Conservation (phyloP, 2,329 filamentous ascomycete genomes). For the Fusarium acutatum region DNA sequence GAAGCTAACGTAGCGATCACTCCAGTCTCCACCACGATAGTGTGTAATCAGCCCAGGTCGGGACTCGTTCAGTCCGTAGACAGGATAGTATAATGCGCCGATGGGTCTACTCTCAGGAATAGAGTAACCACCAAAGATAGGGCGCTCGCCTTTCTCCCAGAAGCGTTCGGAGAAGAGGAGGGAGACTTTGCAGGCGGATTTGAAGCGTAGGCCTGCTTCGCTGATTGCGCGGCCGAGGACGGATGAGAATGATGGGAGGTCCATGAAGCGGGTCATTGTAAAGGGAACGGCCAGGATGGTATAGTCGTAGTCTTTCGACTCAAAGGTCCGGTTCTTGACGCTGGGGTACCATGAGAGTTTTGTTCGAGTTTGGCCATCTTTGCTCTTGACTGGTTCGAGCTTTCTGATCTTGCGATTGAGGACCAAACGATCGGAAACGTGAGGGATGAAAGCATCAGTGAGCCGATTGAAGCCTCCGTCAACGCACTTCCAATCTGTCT, state of each 20-base stretch:
- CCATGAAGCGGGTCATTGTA: conserved; percentile 69
- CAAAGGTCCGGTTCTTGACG: conserved; percentile 56
- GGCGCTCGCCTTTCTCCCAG: conserved; percentile 60
- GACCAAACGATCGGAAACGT: neutral
- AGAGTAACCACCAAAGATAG: conserved; percentile 72
- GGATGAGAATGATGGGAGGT: conserved; percentile 53
- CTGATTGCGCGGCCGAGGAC: conserved; percentile 6
- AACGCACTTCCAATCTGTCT: conserved; percentile 22
- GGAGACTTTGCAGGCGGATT: conserved; percentile 53
- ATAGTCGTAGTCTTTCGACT: conserved; percentile 66
- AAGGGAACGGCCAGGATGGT: conserved; percentile 72
- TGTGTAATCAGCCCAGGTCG: conserved; percentile 69
- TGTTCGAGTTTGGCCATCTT: neutral
- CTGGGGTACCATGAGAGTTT: conserved; percentile 46
- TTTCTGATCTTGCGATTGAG: neutral
- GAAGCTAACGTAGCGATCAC: neutral
- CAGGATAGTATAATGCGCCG: conserved; percentile 71
- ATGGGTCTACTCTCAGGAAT: conserved; percentile 66
- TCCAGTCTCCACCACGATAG: conserved; percentile 57
- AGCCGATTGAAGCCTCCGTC: conserved; percentile 14
- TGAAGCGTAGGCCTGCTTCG: conserved; percentile 15
- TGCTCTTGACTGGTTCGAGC: neutral
- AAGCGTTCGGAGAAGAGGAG: conserved; percentile 67
- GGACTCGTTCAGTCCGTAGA: conserved; percentile 71
- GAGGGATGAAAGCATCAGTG: neutral